These are phyloP conservation scores for Lepiota venenata DNA, from an alignment of 768 basidiomycete species.

Conservation along the genomic window DNA sequence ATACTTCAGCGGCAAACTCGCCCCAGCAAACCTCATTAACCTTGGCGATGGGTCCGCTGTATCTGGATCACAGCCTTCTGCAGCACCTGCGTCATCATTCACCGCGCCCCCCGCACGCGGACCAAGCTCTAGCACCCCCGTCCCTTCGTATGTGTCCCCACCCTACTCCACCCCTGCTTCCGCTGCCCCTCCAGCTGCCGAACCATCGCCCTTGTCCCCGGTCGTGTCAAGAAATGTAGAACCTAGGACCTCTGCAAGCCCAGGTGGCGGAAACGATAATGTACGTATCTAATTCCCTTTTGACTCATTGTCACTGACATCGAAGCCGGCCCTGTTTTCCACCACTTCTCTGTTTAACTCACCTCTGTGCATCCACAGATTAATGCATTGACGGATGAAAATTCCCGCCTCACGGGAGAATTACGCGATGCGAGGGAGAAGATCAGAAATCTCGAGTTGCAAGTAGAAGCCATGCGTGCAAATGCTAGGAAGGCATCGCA, in stretches of 20 bases:
- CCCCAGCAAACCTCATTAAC: slow-evolving; percentile 73
- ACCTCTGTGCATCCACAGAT: slow-evolving; percentile 10
- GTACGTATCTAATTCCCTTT: slow-evolving; percentile 1
- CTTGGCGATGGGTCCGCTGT: slow-evolving; percentile 63
- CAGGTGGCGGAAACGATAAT: slow-evolving; percentile 6
- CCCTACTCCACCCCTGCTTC: slow-evolving; percentile 21
- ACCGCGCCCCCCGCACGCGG: slow-evolving; percentile 21
- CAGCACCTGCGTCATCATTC: slow-evolving; percentile 32
- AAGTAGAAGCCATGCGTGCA: slow-evolving; percentile 70
- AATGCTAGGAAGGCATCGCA: slow-evolving; percentile 78
- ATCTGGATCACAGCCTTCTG: slow-evolving; percentile 26
- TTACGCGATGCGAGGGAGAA: slow-evolving; percentile 78
- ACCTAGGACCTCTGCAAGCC: not conserved
- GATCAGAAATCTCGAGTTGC: slow-evolving; percentile 80
- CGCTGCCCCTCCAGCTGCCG: slow-evolving; percentile 15
- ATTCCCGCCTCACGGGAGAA: slow-evolving; percentile 56
- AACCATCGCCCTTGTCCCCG: not conserved
- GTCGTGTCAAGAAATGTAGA: not conserved
- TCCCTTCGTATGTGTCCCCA: slow-evolving; percentile 22
- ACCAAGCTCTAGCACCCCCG: not conserved
- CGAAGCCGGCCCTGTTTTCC: too few relatives aligned
- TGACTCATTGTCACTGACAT: too few relatives aligned
- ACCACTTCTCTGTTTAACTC: too few relatives aligned
- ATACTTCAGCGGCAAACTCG: slow-evolving; percentile 84
- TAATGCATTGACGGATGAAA: slow-evolving; percentile 46